phyloP scores from a whole-genome alignment of 805 yeast genomes.

The Ogataea chonburiensis region DNA sequence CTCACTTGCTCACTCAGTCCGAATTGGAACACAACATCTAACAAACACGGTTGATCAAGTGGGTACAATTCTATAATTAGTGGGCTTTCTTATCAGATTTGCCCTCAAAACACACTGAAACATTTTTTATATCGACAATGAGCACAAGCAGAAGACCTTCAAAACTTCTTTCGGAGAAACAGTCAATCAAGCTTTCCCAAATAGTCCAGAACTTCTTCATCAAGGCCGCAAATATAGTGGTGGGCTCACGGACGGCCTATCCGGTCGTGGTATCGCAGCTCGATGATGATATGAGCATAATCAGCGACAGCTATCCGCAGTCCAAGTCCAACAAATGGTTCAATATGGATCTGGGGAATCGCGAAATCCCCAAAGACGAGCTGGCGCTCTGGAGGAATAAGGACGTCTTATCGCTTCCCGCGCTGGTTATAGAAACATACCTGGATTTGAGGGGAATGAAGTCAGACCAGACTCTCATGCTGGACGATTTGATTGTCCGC shows the following conservation, averaged over 20 bases:
- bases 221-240: conserved; percentile 57
- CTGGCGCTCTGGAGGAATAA: conserved; percentile 56
- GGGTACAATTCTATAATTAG: conserved; percentile 1
- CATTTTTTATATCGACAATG: conserved; percentile 7
- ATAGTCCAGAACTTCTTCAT: conserved; percentile 57
- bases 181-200: conserved; percentile 34
- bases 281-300: conserved; percentile 9
- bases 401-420: conserved; percentile 56
- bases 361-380: conserved; percentile 48
- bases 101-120: conserved; percentile 11
- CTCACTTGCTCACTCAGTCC: too few species aligned
- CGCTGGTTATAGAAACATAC: conserved; percentile 82
- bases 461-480: conserved; percentile 24
- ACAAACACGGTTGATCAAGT: conserved; percentile 1
- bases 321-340: conserved; percentile 59
- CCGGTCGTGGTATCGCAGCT: conserved; percentile 20
- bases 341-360: conserved; percentile 46
- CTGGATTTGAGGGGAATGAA: conserved; percentile 30
- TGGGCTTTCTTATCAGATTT: conserved; percentile 11
- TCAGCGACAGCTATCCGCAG: conserved; percentile 7
- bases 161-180: conserved; percentile 29
- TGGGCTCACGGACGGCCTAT: conserved; percentile 21
- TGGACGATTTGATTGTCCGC: conserved; percentile 46
- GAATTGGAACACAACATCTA: too few species aligned
- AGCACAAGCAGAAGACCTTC: conserved; percentile 18